Conservation (phyloP, 306 rosid species). For the Prunus persica region Prunus_persica_NCBIv2 NC_034009.1:10755501-10756000, state of each 20-base stretch:
- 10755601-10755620: no score
- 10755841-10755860: neutral
- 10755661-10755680: neutral
- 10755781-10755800: constrained; percentile 52
- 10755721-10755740: neutral
- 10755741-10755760: neutral
- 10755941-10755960: neutral
- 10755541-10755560: no score
- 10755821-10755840: constrained; percentile 27
- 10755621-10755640: no score
- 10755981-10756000: neutral
- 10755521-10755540: no score
- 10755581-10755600: no score
- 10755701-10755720: neutral
- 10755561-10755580: no score
- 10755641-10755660: neutral
- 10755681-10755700: neutral
- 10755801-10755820: constrained; percentile 62
- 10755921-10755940: neutral
- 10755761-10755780: constrained; percentile 51
- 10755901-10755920: neutral
- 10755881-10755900: neutral
- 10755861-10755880: neutral
- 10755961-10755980: neutral
- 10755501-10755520: no score